Base-by-base conservation (phyloP, 129 eudicot genomes). In the Silybum marianum region DNA sequence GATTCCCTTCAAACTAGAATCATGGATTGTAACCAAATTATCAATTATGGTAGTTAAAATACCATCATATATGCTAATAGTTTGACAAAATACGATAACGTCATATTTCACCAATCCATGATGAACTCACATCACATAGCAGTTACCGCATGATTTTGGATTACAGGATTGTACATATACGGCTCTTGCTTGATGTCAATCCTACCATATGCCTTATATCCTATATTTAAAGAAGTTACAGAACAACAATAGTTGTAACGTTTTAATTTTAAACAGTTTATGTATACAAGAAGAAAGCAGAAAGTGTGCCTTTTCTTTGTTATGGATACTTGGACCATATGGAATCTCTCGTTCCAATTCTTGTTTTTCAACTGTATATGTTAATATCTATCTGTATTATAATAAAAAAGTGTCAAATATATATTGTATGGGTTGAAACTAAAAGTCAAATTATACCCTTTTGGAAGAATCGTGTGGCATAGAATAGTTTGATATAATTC, bases 401-500 rank as follows among this genome's bases (percentile, higher is more conserved):
- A 58, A 18, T 58, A 58, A 58, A 58, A n/a, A 58, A 16, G 9
- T 1, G 23, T 18, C 66, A 58, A 58, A 58, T 58, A 58, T 18
- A 58, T 58, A 58, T 58, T 58, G 23, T n/a, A 18, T 58, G 66
- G 23, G n/a, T 58, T 58, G 66, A 0, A 58, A 58, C 66, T 19
- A 44, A 46, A 80, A 79, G 78, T 80, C 84, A 80, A 72, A 38
- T 23, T 38, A 72, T 36, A 26, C 34, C 22, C 38, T 71, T 51
- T 71, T 34, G 71, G 25, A 62, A 73, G 4, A 65, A 19, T 81
- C 69, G 74, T 81, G 84, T 81, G 80, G 84, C 25, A 51, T 24
- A 30, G 69, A 81, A 74, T 65, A 22, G 69, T 73, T 62, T 42
- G 46, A 73, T 72, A 36, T 8, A 5, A 18, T 40, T 60, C 36